These are phyloP conservation scores for Syncephalis plumigaleata DNA, from an alignment of 371 early-diverging fungal species.

Conservation along the genomic window DNA sequence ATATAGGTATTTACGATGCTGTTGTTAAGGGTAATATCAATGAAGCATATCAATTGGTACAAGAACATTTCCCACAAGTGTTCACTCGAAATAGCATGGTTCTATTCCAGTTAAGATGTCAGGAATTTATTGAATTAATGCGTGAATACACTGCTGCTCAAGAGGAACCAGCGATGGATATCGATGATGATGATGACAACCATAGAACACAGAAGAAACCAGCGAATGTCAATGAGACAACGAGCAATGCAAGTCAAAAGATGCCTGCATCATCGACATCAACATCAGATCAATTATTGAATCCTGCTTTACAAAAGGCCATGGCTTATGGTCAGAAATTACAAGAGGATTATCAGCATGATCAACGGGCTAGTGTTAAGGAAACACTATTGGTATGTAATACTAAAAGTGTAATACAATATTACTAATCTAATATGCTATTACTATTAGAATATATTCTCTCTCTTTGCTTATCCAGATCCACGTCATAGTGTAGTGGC, in stretches of 20 bases:
- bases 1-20: constrained; percentile 35
- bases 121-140: constrained; percentile 71
- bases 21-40: constrained; percentile 55
- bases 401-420: neutral
- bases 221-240: constrained; percentile 5
- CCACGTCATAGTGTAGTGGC: constrained; percentile 28
- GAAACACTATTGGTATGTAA: constrained; percentile 16
- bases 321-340: constrained; percentile 55
- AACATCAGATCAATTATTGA: neutral
- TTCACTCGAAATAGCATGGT: constrained; percentile 33
- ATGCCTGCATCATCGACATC: constrained; percentile 4
- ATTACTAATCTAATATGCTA: neutral
- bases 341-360: constrained; percentile 41
- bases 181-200: constrained; percentile 6
- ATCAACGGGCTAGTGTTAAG: constrained; percentile 19
- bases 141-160: constrained; percentile 14
- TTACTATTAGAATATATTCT: constrained; percentile 33
- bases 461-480: constrained; percentile 60
- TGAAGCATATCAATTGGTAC: constrained; percentile 34
- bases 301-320: constrained; percentile 18
- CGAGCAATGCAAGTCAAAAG: neutral
- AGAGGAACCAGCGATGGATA: constrained; percentile 7
- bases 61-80: constrained; percentile 38
- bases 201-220: constrained; percentile 14
- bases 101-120: constrained; percentile 55